Base-by-base conservation (phyloP, 371 early-diverging fungal species). In the Apophysomyces elegans region DNA sequence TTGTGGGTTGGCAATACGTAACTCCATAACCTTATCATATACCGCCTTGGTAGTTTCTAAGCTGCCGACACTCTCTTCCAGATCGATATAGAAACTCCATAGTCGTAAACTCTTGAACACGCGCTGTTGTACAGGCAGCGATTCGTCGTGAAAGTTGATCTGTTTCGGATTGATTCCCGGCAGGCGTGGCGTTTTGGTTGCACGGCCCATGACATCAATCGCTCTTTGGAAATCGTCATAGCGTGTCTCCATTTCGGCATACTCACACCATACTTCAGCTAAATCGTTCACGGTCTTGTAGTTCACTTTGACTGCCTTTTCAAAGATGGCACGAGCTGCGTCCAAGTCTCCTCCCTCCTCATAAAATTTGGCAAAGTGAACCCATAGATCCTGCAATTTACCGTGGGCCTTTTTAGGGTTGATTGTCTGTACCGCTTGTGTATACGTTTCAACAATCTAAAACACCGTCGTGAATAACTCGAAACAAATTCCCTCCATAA, bases 1-100 rank as follows among this genome's bases (percentile, higher is more conserved):
- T 72, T 98, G 97, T 21, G 97, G 96, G 54, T 93, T 96, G 18
- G 97, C 98, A 64, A 99, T 94, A 63, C 93, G 91, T 39, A 98
- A 86, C 63, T 96, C 95, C 76, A 99, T 76, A 47, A 98, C 93
- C 38, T 90, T 85, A 67, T 98, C 97, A 74, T 99, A 99, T 0
- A 93, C 93, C 0, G 89, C 88, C 58, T 91, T 89, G 5, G 96
- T 90, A 50, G 91, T 88, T 37, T 93, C 97, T 1, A 93, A 75
- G 0, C 92, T 88, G 3, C 95, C 97, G n/a, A 94, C 83, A 35
- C 92, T 90, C 70, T 99, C 99, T 66, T 95, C 95, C 59, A 99
- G 71, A 75, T 99, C 99, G 26, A 97, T 93, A 73, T 94, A 95
- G 73, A 94, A 91, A 37, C 91, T 88, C 99, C 99, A 99, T 41